Base-by-base conservation (phyloP, 2,329 filamentous ascomycete genomes). In the Epichloe hybrida region DNA sequence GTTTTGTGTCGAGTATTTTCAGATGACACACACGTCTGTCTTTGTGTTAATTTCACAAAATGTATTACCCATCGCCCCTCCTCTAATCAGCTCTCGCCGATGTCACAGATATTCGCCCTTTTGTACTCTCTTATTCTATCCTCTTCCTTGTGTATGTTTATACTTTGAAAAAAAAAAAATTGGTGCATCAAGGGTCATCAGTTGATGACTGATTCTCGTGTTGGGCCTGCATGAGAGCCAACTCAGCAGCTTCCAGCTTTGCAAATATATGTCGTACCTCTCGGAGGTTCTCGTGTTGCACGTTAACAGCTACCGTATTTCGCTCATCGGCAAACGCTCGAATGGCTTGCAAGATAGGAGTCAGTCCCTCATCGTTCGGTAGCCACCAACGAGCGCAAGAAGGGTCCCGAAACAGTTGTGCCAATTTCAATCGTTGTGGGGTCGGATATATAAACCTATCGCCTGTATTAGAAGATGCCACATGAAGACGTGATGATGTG, bases 331-430 rank as follows among this genome's bases (percentile, higher is more conserved):
- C 87, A 66, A 95, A 90, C 41, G 80, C 77, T 20, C 90, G 84
- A 54, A 95, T 82, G 50, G 79, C 84, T 48, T 82, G 83, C 50
- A 96, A 74, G 41, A 94, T 79, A 0, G 79, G 77, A 11, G 79
- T 83, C 59, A 86, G 86, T 2, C 79, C 81, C 69, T 91, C 85
- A 55, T 88, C 80, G 63, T 93, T 78, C 2, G 89, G 87, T 3
- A 96, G 76, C 93, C 93, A 98, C 88, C 89, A 96, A 52, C 83
- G 75, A 43, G 79, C 79, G 49, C 89, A 80, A 20, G 83, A 80
- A 13, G 80, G 76, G 42, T 87, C 78, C 53, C 77, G 73, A 74
- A 93, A 95, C 23, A 88, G 66, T 45, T 85, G 77, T 35, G 86
- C 81, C 76, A 97, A 84, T 56, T 83, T 83, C 35, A 70, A 73